Conservation (phyloP, 2,329 filamentous ascomycete genomes). For the Diplodia sapinea region DNA sequence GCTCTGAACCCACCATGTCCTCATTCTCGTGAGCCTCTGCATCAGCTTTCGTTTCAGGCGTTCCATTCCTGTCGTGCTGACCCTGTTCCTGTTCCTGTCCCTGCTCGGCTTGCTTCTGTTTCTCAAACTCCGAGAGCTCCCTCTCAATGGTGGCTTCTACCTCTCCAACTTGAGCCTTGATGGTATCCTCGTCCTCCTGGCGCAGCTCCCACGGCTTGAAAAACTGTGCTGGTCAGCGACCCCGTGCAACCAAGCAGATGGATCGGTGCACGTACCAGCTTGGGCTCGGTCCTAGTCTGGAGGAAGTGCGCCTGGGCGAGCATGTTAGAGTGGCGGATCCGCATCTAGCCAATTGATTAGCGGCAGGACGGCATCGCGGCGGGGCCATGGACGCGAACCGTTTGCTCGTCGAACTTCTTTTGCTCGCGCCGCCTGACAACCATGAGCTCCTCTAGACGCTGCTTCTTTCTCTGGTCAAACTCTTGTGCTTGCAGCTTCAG, state of each 20-base stretch:
- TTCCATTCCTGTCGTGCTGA: conserved; percentile 31
- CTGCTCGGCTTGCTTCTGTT: conserved; percentile 38
- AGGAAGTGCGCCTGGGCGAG: conserved; percentile 74
- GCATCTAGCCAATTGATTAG: conserved; percentile 64
- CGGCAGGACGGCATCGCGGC: conserved; percentile 28
- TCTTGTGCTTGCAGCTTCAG: conserved; percentile 74
- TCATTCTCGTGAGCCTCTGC: conserved; percentile 11
- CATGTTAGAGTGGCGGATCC: conserved; percentile 73
- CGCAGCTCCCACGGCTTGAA: conserved; percentile 84
- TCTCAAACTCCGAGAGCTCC: conserved; percentile 69
- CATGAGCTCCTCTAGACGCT: conserved; percentile 68
- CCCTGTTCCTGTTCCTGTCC: conserved; percentile 45
- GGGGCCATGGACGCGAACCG: conserved; percentile 61
- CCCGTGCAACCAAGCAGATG: background rate
- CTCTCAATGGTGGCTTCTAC: conserved; percentile 67
- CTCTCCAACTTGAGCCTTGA: conserved; percentile 72
- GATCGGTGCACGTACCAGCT: conserved; percentile 62
- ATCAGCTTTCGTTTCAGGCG: background rate
- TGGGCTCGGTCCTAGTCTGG: conserved; percentile 72
- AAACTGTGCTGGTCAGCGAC: conserved; percentile 62
- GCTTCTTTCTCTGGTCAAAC: conserved; percentile 69
- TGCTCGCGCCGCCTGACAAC: conserved; percentile 71
- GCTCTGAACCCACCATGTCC: conserved; percentile 33
- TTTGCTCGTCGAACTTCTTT: conserved; percentile 74
- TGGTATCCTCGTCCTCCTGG: conserved; percentile 69